Base-by-base conservation (phyloP, 352 stramenopile genomes). In the Peronospora tabacina region DNA sequence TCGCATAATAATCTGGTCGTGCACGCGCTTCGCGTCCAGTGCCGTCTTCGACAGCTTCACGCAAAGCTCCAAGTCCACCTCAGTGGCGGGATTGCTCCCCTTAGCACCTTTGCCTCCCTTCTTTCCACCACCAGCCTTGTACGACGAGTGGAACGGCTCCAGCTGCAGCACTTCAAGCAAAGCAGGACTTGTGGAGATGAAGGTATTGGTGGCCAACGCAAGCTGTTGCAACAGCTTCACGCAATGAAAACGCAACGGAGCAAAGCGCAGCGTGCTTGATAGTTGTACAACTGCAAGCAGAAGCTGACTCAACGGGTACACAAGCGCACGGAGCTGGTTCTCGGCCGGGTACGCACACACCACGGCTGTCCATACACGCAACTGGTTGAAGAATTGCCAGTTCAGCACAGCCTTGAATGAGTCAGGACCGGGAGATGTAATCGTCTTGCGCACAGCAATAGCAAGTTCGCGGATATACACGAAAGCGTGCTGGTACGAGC, bases 401-500 rank as follows among this genome's bases (percentile, higher is more conserved):
- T 95, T 97, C 49, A 97, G 93, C 22, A 97, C 75, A 46, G 56
- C 56, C 67, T 90, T 80, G 57, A 96, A 85, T 16, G 79, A 79
- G 44, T 97, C 88, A 2, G 83, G 68, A 17, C 85, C 94, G n/a
- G 95, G 95, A 46, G 96, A 93, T 45, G 83, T 90, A 63, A 98
- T 94, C 11, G 95, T 97, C 45, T 95, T 94, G 50, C 97, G 85
- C 40, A 99, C 79, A 63, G 97, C 90, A 47, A 99, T 90, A n/a
- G 96, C 96, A 42, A 99, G 70, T 66, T 99, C 93, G 24, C 97
- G 89, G 45, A 99, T 97, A 75, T 99, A 99, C 22, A 99, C 83
- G 65, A 99, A 99, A 15, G 96, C 95, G 71, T 98, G 95, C 68
- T 99, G 96, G 78, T 99, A 99, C 36, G 95, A 95, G 50, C 87